Evolutionary conservation across 345 rosid species (phyloP).

Genomic region (Xanthoceras sorbifolium): DNA sequence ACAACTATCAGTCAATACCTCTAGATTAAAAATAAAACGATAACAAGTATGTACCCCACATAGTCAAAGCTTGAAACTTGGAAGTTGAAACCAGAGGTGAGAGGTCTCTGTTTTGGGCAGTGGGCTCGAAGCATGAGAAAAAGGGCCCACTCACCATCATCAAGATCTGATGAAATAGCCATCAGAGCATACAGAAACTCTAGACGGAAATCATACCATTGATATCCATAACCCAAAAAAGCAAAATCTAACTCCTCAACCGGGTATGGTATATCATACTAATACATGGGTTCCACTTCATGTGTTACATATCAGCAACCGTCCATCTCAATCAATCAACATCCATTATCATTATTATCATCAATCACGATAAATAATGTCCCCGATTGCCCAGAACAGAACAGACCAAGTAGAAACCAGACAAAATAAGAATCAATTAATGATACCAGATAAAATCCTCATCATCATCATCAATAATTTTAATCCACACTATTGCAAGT

Average conservation of each 20-base stretch:
- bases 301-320: not conserved
- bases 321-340: conserved; percentile 20
- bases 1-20: not conserved
- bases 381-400: not conserved
- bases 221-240: conserved; percentile 12
- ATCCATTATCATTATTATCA: conserved; percentile 10
- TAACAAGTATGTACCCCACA: not conserved
- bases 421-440: conserved; percentile 18
- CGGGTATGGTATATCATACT: not conserved
- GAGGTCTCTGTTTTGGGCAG: too few species aligned
- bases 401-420: not conserved
- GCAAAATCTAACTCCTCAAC: not conserved
- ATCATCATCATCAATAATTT: conserved; percentile 3
- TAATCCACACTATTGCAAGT: conserved; percentile 1
- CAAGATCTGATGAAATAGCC: conserved; percentile 20
- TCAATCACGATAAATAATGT: not conserved
- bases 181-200: conserved; percentile 1
- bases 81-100: not conserved
- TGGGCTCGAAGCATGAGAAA: conserved; percentile 2
- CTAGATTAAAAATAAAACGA: not conserved
- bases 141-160: conserved; percentile 21
- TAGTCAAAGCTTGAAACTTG: not conserved
- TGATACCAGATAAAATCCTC: not conserved
- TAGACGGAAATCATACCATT: conserved; percentile 22
- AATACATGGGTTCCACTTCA: not conserved